Evolutionary conservation across 192 early-diverging fungal species (phyloP).

Genomic region (Coemansia sp.): DNA sequence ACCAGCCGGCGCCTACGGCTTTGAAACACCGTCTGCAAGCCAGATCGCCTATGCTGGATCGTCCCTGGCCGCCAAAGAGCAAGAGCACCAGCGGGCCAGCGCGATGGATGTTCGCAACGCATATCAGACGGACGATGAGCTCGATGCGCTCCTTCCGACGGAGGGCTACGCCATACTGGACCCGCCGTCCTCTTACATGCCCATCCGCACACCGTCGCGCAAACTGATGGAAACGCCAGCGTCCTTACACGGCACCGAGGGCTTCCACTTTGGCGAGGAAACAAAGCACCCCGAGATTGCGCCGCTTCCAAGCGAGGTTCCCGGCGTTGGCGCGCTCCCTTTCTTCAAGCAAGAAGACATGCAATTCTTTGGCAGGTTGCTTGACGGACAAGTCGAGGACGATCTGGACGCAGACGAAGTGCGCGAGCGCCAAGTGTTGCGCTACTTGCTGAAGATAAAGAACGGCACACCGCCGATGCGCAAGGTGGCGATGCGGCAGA

Average conservation of each 20-base stretch:
- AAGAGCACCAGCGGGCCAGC: constrained; percentile 58
- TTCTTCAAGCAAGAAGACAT: constrained; percentile 97
- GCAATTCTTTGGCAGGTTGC: constrained; percentile 93
- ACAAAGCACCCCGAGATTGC: constrained; percentile 63
- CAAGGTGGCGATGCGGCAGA: constrained; percentile 90
- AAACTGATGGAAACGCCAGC: constrained; percentile 95
- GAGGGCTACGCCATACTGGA: constrained; percentile 92
- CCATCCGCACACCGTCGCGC: constrained; percentile 94
- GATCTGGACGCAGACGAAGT: constrained; percentile 83
- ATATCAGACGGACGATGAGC: constrained; percentile 88
- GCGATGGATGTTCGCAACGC: constrained; percentile 87
- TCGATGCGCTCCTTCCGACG: constrained; percentile 91
- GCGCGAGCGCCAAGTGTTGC: constrained; percentile 96
- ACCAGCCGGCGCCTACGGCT: constrained; percentile 46
- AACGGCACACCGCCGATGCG: constrained; percentile 96
- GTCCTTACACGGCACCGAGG: constrained; percentile 68
- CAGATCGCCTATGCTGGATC: constrained; percentile 55
- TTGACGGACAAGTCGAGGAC: constrained; percentile 83
- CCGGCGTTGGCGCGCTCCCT: constrained; percentile 83
- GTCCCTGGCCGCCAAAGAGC: constrained; percentile 83
- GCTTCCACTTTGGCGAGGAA: constrained; percentile 88
- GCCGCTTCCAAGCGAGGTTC: constrained; percentile 80
- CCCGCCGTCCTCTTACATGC: constrained; percentile 83
- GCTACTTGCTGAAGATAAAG: constrained; percentile 95
- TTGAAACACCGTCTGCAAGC: constrained; percentile 78